Evolutionary conservation across 2,329 filamentous ascomycete species (phyloP), one percentile per base, ranked within the genome.

Genomic region (Plectosphaerella sp.): DNA sequence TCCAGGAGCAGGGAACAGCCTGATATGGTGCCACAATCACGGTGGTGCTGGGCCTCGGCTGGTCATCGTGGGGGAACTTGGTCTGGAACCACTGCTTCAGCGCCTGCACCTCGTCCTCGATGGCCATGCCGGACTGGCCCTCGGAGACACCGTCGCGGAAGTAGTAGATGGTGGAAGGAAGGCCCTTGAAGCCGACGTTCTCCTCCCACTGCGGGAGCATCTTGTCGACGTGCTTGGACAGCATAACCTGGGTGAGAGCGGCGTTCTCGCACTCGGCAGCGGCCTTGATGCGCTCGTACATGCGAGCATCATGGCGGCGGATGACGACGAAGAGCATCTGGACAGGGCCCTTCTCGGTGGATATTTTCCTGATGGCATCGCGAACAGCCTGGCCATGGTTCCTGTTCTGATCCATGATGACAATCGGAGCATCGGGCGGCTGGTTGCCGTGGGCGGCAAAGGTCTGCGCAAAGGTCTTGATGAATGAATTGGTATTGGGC

Each of bases 141-240:
- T 96, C 91, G 0, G 87, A 87, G 1, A 97, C 91, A 59, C 94
- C 94, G 61, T 99, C 94, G 16, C 94, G 89, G 69, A 97, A 88
- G 70, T 96, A 97, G 60, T 95, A 89, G 52, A 99, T 78, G 37
- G 92, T 84, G 16, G 79, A 60, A 0, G 93, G 92, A 0, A 65
- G 55, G 1, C 49, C 54, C 1, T 49, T 51, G 1, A 59, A 55
- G n/a, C 81, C 78, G 2, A 72, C 69, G 18, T 78, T 77, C 49
- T 80, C 73, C 15, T 71, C 73, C 89, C 92, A 97, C 43, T 79
- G 69, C 18, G 72, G 70, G 8, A 88, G 68, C 3, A 96, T 75
- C 6, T 79, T 79, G 37, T 72, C 61, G 1, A 93, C 88, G 54
- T 95, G 87, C 0, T 72, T 72, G 3, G 77, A 74, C 58, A 91